Conservation (phyloP, 2,329 filamentous ascomycete species). For the Aspergillus aculeatinus region DNA sequence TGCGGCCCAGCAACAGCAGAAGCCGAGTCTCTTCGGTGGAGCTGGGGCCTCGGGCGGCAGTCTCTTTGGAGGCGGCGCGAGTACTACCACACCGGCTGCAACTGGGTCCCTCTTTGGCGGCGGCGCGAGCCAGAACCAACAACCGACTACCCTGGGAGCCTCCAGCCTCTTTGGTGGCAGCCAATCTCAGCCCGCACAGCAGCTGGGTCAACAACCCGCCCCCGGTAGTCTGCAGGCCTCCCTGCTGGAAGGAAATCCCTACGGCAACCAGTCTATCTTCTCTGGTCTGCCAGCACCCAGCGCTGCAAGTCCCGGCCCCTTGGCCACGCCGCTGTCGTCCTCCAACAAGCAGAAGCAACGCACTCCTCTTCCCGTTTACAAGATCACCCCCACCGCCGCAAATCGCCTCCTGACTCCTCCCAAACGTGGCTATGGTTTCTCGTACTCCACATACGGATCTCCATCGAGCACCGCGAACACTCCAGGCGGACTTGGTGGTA, state of each 20-base stretch:
- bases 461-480: constrained; percentile 70
- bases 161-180: constrained; percentile 55
- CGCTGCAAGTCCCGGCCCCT: constrained; percentile 73
- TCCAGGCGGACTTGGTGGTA: constrained; percentile 66
- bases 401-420: constrained; percentile 80
- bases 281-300: constrained; percentile 64
- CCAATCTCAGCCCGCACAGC: constrained; percentile 54
- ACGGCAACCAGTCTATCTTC: constrained; percentile 85
- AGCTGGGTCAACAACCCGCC: constrained; percentile 45
- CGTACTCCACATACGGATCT: constrained; percentile 86
- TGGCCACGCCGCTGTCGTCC: constrained; percentile 83
- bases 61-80: constrained; percentile 45
- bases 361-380: constrained; percentile 80
- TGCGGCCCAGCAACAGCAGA: constrained; percentile 54
- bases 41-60: constrained; percentile 39
- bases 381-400: constrained; percentile 76
- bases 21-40: constrained; percentile 56
- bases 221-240: constrained; percentile 66
- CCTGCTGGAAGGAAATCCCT: constrained; percentile 80
- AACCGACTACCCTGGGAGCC: constrained; percentile 31
- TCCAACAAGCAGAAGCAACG: constrained; percentile 74
- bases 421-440: constrained; percentile 86
- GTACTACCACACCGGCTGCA: constrained; percentile 25
- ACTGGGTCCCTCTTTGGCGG: constrained; percentile 61
- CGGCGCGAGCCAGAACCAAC: constrained; percentile 38